Base-by-base conservation (phyloP, 768 basidiomycete genomes). In the Suillus fuscotomentosus region DNA sequence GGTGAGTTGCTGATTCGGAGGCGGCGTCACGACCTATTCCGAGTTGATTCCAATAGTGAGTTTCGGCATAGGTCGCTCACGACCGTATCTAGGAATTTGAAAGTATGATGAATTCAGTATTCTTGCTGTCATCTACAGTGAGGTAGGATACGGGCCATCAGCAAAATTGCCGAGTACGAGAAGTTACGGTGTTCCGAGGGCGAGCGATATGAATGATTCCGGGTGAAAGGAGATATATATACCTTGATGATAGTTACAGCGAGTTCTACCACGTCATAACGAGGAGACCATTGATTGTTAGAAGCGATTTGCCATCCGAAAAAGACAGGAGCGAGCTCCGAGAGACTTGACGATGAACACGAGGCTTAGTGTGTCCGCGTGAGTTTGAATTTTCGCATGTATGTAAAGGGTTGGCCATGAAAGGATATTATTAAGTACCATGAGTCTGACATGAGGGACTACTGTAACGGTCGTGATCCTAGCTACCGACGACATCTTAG, bases 391-490 rank as follows among this genome's bases (percentile, higher is more conserved):
- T 56, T 55, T 31, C n/a, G 55, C 14, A 15, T 59, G 60, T 57
- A 61, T 61, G 55, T 57, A 61, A 53, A 61, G 43, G 43, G 41
- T 50, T 60, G 14, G 56, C 41, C 38, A 7, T 59, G 57, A 59
- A 59, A 42, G 39, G 57, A 11, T 27, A 57, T 54, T 34, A 45
- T 20, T 45, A 45, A 38, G 31, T 55, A n/a, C 24, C 53, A 54
- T 57, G 38, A 41, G 56, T 20, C 24, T 27, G 31, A 27, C 57
- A 59, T 59, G 57, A 42, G 57, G 57, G 53, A 53, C 53, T 34
- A 54, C 36, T 38, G 36, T 38, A 38, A 38, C 53, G 20, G 53
- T 13, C 53, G 53, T 54, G 53, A 54, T 54, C 53, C 31, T 34
- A 38, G 36, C 36, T 38, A 34, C 53, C 53, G 34, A 54, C 31